Evolutionary conservation across 495 filamentous ascomycete genomes (phyloP).

Genomic region (Acidiella bohemica): DNA sequence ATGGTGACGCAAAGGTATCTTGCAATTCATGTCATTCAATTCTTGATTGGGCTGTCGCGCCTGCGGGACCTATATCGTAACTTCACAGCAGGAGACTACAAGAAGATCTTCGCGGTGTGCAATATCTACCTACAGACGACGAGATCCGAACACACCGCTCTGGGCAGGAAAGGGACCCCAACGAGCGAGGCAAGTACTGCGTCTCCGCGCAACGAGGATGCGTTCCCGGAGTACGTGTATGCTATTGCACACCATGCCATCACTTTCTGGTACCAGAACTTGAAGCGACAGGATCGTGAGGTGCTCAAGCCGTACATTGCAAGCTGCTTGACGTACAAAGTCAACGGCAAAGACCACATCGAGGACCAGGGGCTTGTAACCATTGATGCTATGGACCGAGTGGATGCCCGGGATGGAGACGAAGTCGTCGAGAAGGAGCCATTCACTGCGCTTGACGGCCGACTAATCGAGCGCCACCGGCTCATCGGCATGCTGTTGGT

Average conservation of each 20-base stretch:
- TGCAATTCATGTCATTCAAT: constrained; percentile 88
- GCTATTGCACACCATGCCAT: constrained; percentile 89
- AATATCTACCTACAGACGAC: constrained; percentile 78
- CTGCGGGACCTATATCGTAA: constrained; percentile 69
- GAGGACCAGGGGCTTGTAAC: constrained; percentile 91
- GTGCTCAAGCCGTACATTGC: constrained; percentile 84
- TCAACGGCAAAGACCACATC: constrained; percentile 55
- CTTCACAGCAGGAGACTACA: constrained; percentile 74
- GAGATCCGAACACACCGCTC: constrained; percentile 39
- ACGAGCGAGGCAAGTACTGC: constrained; percentile 31
- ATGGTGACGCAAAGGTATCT: constrained; percentile 86
- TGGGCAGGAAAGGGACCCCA: constrained; percentile 27
- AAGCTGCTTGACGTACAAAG: constrained; percentile 68
- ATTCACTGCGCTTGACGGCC: constrained; percentile 9
- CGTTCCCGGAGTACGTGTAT: constrained; percentile 77
- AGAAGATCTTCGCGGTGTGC: constrained; percentile 85
- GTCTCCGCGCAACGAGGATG: constrained; percentile 36
- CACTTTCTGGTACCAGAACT: constrained; percentile 85
- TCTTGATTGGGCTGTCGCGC: constrained; percentile 72
- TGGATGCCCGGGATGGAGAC: constrained; percentile 28
- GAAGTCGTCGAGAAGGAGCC: background rate
- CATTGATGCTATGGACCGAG: constrained; percentile 89
- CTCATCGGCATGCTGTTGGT: constrained; percentile 11
- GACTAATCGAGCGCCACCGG: constrained; percentile 3
- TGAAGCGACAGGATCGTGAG: constrained; percentile 69